Percentiles rank a stretch among this genome's conserved stretches.
phyloP scores from a whole-genome alignment of 2,329 filamentous ascomycete species.

The Aplosporella prunicola region DNA sequence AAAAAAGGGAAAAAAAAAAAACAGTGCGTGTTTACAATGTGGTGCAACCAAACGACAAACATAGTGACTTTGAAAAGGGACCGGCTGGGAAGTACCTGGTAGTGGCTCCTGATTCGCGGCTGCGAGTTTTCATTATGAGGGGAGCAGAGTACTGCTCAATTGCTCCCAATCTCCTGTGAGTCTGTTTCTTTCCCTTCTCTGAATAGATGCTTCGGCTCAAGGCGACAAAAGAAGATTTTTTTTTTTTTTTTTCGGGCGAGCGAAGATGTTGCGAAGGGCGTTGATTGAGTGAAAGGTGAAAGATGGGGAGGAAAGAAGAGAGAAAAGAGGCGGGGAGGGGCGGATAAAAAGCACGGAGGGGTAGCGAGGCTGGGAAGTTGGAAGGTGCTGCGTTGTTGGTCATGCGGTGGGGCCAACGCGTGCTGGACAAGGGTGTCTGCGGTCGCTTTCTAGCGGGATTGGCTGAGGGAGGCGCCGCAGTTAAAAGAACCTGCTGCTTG shows the following conservation, averaged over 20 bases:
- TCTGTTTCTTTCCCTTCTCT: no score
- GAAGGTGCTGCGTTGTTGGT: constrained; percentile 9
- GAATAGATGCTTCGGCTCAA: no score
- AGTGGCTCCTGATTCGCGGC: constrained; percentile 29
- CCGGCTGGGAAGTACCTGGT: constrained; percentile 33
- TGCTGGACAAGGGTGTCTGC: constrained; percentile 9
- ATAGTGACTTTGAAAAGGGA: constrained; percentile 21
- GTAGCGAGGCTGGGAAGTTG: constrained; percentile 9
- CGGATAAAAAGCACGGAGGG: constrained; percentile 8
- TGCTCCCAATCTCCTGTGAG: no score
- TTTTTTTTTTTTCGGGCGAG: constrained; percentile 1
- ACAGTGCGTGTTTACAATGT: constrained; percentile 15
- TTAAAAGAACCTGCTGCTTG: constrained; percentile 7
- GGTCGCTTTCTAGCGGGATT: constrained; percentile 3
- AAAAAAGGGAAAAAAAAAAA: constrained; percentile 14
- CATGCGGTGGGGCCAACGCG: constrained; percentile 11
- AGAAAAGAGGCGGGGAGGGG: constrained; percentile 6
- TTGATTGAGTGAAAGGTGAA: constrained; percentile 1
- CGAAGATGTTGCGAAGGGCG: not conserved
- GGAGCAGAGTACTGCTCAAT: constrained; percentile 24
- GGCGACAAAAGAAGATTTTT: not conserved
- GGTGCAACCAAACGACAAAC: constrained; percentile 15
- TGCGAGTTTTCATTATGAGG: constrained; percentile 37
- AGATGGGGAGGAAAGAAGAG: constrained; percentile 8
- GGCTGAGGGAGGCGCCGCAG: constrained; percentile 10